A percentile compares a stretch with the other conserved stretches of the same genome.
phyloP scores from a whole-genome alignment of 176 grass and related monocot genomes.

The Chrysopogon serrulatus region DNA sequence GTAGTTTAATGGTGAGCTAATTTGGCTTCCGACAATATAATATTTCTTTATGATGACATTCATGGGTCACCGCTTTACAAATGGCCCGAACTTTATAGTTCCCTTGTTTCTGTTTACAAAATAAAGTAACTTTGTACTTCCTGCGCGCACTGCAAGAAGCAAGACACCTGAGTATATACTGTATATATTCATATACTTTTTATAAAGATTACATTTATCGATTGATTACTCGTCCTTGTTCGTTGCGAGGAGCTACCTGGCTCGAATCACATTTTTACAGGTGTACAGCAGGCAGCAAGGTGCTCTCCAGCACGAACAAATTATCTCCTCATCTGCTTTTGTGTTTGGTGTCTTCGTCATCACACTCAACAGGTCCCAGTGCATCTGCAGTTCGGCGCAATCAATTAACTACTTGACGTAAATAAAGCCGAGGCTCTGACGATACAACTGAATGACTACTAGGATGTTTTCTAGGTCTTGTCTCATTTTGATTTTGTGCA shows the following conservation, averaged over 20 bases:
- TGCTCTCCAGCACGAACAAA: not conserved
- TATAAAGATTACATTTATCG: too few relatives aligned
- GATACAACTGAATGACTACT: not conserved
- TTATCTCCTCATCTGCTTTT: not conserved
- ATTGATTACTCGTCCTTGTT: not conserved
- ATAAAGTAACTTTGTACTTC: not conserved
- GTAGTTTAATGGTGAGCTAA: not conserved
- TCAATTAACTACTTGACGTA: not conserved
- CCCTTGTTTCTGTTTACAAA: not conserved
- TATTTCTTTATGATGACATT: too few relatives aligned
- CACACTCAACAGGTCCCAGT: not conserved
- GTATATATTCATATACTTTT: too few relatives aligned
- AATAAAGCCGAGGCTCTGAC: not conserved
- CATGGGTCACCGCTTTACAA: not conserved
- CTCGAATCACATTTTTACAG: not conserved
- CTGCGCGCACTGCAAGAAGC: too few relatives aligned
- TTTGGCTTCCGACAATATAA: not conserved
- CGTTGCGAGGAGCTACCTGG: constrained; percentile 1
- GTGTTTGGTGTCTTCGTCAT: not conserved
- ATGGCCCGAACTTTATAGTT: too few relatives aligned
- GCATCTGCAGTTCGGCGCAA: too few relatives aligned
- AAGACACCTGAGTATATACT: too few relatives aligned
- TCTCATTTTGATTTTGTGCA: too few relatives aligned
- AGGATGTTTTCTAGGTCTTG: not conserved
- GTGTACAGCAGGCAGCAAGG: not conserved